phyloP scores from a whole-genome alignment of 1,284 basidiomycete species.

The Golubevia pallescens region DNA sequence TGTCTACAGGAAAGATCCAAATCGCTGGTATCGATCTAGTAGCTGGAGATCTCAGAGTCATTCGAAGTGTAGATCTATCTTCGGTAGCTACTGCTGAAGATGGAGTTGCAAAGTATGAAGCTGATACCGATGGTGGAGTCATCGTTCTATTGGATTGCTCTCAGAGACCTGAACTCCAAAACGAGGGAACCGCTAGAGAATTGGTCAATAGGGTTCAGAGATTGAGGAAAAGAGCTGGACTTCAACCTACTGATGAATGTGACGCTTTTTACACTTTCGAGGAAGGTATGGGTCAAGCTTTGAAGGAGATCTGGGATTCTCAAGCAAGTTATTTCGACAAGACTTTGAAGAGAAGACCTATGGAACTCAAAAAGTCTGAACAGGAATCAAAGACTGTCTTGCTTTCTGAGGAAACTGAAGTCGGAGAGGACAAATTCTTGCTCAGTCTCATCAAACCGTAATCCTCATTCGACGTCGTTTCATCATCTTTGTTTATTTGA shows the following conservation, averaged over 20 bases:
- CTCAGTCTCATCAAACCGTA: slow-evolving; percentile 32
- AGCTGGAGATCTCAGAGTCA: slow-evolving; percentile 55
- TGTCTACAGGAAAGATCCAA: slow-evolving; percentile 42
- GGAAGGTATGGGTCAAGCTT: slow-evolving; percentile 27
- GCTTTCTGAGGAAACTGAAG: slow-evolving; percentile 55
- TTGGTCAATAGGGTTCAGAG: slow-evolving; percentile 62
- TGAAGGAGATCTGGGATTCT: slow-evolving; percentile 43
- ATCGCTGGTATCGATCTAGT: slow-evolving; percentile 55
- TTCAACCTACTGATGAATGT: slow-evolving; percentile 57
- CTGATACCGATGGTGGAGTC: slow-evolving; percentile 54
- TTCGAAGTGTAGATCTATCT: slow-evolving; percentile 41
- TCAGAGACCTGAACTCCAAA: slow-evolving; percentile 46
- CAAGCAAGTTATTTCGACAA: slow-evolving; percentile 48
- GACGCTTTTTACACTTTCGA: slow-evolving; percentile 61
- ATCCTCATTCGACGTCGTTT: no score
- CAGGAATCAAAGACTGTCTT: slow-evolving; percentile 19
- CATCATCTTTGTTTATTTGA: no score
- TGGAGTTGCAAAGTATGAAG: slow-evolving; percentile 27
- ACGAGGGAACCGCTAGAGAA: slow-evolving; percentile 56
- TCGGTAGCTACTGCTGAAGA: slow-evolving; percentile 1
- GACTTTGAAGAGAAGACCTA: slow-evolving; percentile 34
- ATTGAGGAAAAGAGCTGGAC: slow-evolving; percentile 56
- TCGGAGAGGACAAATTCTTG: slow-evolving; percentile 55
- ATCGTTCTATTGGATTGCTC: slow-evolving; percentile 51
- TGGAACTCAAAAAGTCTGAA: slow-evolving; percentile 18